Evolutionary conservation across 2,329 filamentous ascomycete species (phyloP).

Genomic region (Botryotinia narcissicola): DNA sequence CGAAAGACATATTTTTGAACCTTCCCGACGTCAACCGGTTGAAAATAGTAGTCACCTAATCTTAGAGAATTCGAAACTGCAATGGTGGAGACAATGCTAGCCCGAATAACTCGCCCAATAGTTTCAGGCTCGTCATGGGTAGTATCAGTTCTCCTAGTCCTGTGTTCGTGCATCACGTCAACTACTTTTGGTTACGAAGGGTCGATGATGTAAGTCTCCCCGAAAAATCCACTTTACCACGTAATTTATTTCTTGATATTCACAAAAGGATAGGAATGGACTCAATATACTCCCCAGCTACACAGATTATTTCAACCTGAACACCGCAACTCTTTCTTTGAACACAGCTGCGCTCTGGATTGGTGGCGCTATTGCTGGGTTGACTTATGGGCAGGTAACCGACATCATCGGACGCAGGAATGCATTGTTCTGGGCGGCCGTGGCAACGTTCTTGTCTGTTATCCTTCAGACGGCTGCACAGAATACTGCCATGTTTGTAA

Average conservation of each 20-base stretch:
- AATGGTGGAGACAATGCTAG: slow-evolving; percentile 10
- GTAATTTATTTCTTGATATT: not conserved
- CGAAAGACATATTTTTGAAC: not conserved
- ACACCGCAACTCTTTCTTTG: slow-evolving; percentile 49
- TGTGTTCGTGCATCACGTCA: slow-evolving; percentile 28
- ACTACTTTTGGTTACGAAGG: slow-evolving; percentile 31
- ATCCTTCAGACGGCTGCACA: slow-evolving; percentile 30
- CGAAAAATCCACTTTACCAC: not conserved
- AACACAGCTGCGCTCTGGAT: slow-evolving; percentile 56
- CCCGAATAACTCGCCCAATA: slow-evolving; percentile 8
- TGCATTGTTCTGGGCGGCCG: slow-evolving; percentile 25
- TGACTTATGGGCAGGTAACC: slow-evolving; percentile 42
- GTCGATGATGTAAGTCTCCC: slow-evolving; percentile 27
- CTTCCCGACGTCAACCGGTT: not conserved
- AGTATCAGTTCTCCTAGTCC: slow-evolving; percentile 19
- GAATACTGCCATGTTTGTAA: slow-evolving; percentile 32
- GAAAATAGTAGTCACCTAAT: not conserved
- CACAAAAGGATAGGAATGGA: slow-evolving; percentile 41
- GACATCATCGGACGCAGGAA: slow-evolving; percentile 40
- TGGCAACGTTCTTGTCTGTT: slow-evolving; percentile 26
- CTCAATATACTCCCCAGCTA: slow-evolving; percentile 58
- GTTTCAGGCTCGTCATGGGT: slow-evolving; percentile 19
- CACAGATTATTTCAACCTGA: slow-evolving; percentile 54
- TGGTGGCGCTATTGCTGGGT: slow-evolving; percentile 47
- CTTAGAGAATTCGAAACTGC: not conserved